Percentiles rank a stretch among this genome's conserved stretches.
phyloP scores from a whole-genome alignment of 768 basidiomycete genomes.

The Tubosaeta brunneosetosa region DNA sequence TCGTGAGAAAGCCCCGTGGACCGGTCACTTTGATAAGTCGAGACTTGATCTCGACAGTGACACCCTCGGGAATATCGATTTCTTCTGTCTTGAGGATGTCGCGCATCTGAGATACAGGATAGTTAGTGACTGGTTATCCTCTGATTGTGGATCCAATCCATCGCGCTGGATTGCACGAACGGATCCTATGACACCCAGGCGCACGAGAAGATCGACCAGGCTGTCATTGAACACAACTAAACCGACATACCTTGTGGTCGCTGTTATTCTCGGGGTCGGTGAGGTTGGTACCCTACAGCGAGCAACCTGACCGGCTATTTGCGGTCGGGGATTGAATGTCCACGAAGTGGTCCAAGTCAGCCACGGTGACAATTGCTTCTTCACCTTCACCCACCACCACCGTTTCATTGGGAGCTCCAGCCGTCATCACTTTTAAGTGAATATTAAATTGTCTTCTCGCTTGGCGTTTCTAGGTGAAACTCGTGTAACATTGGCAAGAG shows the following conservation, averaged over 20 bases:
- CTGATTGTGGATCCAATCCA: conserved; percentile 36
- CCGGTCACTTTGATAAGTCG: conserved; percentile 89
- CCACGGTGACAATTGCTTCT: conserved; percentile 26
- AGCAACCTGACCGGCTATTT: conserved; percentile 17
- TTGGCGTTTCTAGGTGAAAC: conserved; percentile 30
- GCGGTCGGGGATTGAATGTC: conserved; percentile 36
- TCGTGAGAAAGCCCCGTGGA: conserved; percentile 87
- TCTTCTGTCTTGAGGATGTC: conserved; percentile 93
- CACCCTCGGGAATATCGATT: conserved; percentile 80
- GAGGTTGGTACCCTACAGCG: conserved; percentile 8
- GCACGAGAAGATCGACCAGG: background rate
- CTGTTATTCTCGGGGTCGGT: conserved; percentile 25
- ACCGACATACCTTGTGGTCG: conserved; percentile 26
- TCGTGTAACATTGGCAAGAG: conserved; percentile 30
- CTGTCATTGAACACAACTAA: background rate
- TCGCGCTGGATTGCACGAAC: conserved; percentile 7
- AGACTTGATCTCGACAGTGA: conserved; percentile 85
- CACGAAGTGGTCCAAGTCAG: conserved; percentile 21
- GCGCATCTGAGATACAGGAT: conserved; percentile 60
- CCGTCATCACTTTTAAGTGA: conserved; percentile 48
- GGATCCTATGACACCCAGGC: background rate
- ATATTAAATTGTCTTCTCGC: conserved; percentile 38
- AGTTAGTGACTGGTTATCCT: conserved; percentile 32
- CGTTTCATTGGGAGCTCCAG: conserved; percentile 35
- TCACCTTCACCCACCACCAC: conserved; percentile 46